Conservation (phyloP, 2,329 filamentous ascomycete species). For the Colletotrichum horii region DNA sequence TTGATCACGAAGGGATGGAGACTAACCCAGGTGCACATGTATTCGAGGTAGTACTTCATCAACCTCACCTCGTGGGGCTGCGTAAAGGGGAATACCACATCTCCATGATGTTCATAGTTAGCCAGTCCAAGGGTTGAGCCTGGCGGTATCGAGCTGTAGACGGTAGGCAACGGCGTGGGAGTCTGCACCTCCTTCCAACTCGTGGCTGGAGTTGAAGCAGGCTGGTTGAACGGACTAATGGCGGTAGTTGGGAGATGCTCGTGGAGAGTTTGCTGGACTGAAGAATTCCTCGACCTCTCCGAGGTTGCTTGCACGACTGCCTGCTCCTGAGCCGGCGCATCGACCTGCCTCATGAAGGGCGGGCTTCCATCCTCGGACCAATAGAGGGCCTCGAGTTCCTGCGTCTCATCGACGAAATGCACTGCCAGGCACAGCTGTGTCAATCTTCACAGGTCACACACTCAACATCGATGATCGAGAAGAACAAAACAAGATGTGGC, state of each 20-base stretch:
- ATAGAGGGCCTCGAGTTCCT: slow-evolving; percentile 13
- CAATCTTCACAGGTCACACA: neutral
- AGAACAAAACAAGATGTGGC: neutral
- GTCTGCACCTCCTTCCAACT: slow-evolving; percentile 14
- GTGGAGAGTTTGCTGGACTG: neutral
- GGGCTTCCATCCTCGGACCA: neutral
- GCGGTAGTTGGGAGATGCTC: neutral
- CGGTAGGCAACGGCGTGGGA: neutral
- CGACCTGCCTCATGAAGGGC: neutral
- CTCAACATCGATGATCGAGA: neutral
- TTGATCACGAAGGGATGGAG: neutral
- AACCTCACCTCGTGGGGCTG: slow-evolving; percentile 26
- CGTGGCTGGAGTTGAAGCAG: neutral
- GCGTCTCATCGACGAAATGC: slow-evolving; percentile 12
- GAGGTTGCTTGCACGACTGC: neutral
- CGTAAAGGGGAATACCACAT: slow-evolving; percentile 24
- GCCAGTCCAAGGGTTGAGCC: slow-evolving; percentile 4
- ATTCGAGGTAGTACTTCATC: slow-evolving; percentile 32
- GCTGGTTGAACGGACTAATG: neutral
- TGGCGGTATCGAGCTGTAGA: neutral
- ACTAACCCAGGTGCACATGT: slow-evolving; percentile 32
- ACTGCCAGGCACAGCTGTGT: neutral
- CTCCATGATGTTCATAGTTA: slow-evolving; percentile 12
- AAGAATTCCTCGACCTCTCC: neutral
- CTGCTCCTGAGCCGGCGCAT: neutral